A percentile compares a stretch with the other conserved stretches of the same genome.
Evolutionary conservation across 768 basidiomycete genomes (phyloP).

Genomic region (Mycena floridula): DNA sequence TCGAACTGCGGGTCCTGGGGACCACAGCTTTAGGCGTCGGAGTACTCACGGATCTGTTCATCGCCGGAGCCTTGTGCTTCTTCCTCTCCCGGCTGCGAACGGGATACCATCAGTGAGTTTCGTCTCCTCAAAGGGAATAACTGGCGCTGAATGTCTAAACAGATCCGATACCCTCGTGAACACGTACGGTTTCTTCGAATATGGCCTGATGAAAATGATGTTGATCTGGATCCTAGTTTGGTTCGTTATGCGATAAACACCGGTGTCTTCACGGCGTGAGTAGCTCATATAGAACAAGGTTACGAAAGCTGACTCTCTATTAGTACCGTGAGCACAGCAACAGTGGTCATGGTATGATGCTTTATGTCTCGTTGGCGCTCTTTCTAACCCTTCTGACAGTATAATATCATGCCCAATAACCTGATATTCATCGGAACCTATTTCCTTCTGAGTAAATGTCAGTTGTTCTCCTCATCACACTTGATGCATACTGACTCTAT

Average conservation of each 20-base stretch:
- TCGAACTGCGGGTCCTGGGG: conserved; percentile 46
- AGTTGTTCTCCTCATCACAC: not conserved
- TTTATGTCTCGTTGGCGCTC: not conserved
- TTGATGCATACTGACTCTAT: not conserved
- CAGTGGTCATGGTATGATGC: conserved; percentile 14
- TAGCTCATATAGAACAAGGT: no score
- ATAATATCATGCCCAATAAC: conserved; percentile 45
- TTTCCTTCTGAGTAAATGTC: conserved; percentile 45
- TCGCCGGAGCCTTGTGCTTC: conserved; percentile 49
- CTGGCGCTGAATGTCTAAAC: not conserved
- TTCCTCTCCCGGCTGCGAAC: conserved; percentile 55
- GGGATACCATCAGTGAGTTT: conserved; percentile 27
- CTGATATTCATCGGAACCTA: conserved; percentile 57
- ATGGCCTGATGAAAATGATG: no score
- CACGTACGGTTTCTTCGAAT: no score
- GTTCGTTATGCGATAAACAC: conserved; percentile 62
- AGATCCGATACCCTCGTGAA: conserved; percentile 55
- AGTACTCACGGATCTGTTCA: conserved; percentile 51
- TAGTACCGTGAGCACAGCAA: not conserved
- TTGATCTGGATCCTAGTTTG: no score
- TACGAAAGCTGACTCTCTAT: no score
- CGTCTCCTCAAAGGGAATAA: not conserved
- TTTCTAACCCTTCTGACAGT: conserved; percentile 28
- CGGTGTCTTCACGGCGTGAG: conserved; percentile 54
- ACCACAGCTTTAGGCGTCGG: conserved; percentile 46